Evolutionary conservation across 2,329 filamentous ascomycete species (phyloP).

Genomic region (Xylaria arbuscula): DNA sequence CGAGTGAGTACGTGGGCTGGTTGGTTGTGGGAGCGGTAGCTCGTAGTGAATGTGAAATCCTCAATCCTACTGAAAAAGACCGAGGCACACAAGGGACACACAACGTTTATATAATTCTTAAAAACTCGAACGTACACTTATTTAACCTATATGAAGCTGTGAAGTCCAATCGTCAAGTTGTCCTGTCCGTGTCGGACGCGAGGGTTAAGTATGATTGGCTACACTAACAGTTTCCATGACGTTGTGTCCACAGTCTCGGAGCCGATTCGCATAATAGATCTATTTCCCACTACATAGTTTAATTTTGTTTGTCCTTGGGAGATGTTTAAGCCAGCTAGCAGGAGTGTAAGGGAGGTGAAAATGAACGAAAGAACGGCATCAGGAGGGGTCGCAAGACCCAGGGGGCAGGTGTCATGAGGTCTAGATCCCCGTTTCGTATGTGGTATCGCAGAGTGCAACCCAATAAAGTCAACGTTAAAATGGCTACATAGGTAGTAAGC

Average conservation of each 20-base stretch:
- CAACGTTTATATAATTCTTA: constrained; percentile 19
- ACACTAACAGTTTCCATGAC: neutral
- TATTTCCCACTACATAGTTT: neutral
- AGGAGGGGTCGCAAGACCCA: neutral
- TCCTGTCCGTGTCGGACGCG: constrained; percentile 22
- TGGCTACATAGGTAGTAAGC: no score
- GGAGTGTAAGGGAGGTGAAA: no score
- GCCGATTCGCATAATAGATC: constrained; percentile 32
- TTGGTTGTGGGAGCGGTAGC: neutral
- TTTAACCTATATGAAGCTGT: neutral
- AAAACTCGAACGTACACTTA: neutral
- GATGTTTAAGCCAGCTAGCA: neutral
- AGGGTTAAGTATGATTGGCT: constrained; percentile 28
- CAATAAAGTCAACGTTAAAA: neutral
- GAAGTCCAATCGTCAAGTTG: neutral
- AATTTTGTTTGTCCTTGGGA: neutral
- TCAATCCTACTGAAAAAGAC: neutral
- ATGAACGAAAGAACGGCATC: neutral
- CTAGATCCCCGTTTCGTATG: neutral
- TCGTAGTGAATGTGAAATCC: neutral
- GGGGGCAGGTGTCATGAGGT: neutral
- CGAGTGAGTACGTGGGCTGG: neutral
- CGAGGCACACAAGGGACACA: neutral
- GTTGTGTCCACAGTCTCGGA: constrained; percentile 25
- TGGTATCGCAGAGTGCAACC: neutral